Conservation (phyloP, 2,329 filamentous ascomycete genomes). For the Trichoderma endophyticum region DNA sequence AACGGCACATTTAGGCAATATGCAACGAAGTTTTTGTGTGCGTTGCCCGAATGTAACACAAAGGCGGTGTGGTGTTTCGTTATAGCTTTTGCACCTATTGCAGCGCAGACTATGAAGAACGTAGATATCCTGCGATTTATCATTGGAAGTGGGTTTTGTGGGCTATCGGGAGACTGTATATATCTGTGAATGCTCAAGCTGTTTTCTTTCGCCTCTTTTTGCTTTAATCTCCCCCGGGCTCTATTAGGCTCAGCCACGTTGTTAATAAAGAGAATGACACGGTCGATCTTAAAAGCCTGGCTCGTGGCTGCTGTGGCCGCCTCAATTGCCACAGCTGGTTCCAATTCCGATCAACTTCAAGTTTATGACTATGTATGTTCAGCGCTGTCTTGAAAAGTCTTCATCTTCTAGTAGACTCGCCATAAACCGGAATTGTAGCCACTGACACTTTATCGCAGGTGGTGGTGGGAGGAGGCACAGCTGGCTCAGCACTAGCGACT, state of each 20-base stretch:
- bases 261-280: not conserved
- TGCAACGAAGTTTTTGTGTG: not conserved
- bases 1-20: not conserved
- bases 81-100: not conserved
- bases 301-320: not conserved
- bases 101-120: not conserved
- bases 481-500: not conserved
- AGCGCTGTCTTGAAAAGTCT: not conserved
- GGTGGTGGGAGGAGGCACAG: not conserved
- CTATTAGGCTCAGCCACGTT: not conserved
- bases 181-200: not conserved
- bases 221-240: not conserved
- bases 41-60: not conserved
- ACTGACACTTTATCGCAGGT: not conserved
- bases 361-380: conserved; percentile 1
- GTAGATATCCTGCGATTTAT: not conserved
- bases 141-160: not conserved
- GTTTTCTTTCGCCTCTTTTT: not conserved
- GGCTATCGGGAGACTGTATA: not conserved
- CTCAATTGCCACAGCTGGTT: not conserved
- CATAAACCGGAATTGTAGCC: not conserved
- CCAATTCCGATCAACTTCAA: not conserved
- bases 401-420: not conserved
- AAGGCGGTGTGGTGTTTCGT: not conserved
- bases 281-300: not conserved